Conservation (phyloP, 371 early-diverging fungal genomes). For the Dentiscutata heterogama region DNA sequence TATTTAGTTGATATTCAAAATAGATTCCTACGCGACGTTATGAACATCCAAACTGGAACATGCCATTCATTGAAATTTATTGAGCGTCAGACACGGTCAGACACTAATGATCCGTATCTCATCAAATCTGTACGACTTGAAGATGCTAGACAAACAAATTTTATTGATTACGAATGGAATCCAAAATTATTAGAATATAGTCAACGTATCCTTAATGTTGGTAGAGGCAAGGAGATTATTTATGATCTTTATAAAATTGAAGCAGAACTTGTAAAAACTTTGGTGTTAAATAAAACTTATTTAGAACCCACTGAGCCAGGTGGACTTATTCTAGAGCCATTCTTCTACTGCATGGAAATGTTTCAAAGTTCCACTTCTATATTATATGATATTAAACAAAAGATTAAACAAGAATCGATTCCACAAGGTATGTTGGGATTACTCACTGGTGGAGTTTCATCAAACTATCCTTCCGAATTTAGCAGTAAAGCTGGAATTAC, state of each 20-base stretch:
- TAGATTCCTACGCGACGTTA: constrained; percentile 27
- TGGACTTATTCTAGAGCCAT: constrained; percentile 14
- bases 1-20: constrained; percentile 38
- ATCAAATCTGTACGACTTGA: not conserved
- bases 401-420: constrained; percentile 39
- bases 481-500: no score
- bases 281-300: constrained; percentile 20
- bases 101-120: not conserved
- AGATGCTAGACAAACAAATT: not conserved
- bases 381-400: constrained; percentile 11
- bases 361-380: constrained; percentile 16
- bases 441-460: not conserved
- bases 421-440: not conserved
- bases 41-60: not conserved
- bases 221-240: constrained; percentile 24
- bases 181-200: constrained; percentile 10
- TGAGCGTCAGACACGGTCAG: not conserved
- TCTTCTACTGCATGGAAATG: constrained; percentile 36
- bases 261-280: not conserved
- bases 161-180: constrained; percentile 14
- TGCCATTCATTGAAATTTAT: constrained; percentile 36
- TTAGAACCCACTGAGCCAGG: constrained; percentile 6
- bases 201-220: constrained; percentile 37
- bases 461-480: not conserved
- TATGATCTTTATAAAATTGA: constrained; percentile 44